A percentile compares a stretch with the other conserved stretches of the same genome.
These are phyloP conservation scores for Discostella stelligera DNA, from an alignment of 352 stramenopile genomes.

Conservation along the genomic window DNA sequence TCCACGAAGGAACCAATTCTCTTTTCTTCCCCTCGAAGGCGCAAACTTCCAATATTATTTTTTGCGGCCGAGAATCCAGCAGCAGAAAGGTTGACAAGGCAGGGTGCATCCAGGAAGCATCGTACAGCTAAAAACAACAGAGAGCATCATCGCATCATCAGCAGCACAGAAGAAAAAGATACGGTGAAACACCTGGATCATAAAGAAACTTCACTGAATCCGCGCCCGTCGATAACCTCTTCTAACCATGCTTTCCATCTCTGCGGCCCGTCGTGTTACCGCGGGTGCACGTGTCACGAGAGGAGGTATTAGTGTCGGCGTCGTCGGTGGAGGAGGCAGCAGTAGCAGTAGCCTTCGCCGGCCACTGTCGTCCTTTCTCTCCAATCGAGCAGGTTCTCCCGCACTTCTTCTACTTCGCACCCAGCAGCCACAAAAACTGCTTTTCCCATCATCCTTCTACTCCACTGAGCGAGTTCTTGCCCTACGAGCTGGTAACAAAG, in stretches of 20 bases:
- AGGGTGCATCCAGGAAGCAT: no score
- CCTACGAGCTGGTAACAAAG: constrained; percentile 40
- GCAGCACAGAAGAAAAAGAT: no score
- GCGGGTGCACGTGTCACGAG: constrained; percentile 17
- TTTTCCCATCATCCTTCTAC: constrained; percentile 47
- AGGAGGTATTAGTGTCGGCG: background rate
- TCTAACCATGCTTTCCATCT: constrained; percentile 17
- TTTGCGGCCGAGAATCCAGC: no score
- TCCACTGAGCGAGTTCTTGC: constrained; percentile 66
- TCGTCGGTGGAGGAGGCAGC: background rate
- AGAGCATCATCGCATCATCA: no score
- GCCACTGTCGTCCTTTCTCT: background rate
- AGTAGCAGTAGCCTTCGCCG: background rate
- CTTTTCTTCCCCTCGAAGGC: no score
- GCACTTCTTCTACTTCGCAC: background rate
- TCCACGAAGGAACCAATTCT: no score
- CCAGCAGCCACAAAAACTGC: background rate
- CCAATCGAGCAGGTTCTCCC: background rate
- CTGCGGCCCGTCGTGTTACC: constrained; percentile 23
- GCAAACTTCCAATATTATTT: no score
- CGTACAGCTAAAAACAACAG: no score
- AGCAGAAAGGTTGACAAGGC: no score
- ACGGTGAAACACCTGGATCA: background rate
- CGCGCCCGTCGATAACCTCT: background rate
- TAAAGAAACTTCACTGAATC: background rate